Evolutionary conservation across 352 stramenopile species (phyloP), one percentile per base, ranked within the genome.

Genomic region (Globisporangium nodosum): DNA sequence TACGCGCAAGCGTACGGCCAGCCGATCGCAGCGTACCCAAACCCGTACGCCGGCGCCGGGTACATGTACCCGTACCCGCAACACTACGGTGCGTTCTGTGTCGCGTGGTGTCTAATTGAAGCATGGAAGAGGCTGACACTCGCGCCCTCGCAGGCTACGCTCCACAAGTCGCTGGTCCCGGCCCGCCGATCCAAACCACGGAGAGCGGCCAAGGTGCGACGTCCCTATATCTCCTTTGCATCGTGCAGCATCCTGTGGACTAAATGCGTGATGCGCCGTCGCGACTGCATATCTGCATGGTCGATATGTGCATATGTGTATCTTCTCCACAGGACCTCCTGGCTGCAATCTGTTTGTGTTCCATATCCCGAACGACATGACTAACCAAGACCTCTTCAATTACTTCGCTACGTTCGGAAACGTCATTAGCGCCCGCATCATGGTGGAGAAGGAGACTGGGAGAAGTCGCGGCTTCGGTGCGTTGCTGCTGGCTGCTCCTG

Each of bases 291-390:
- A 56, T 81, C 64, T 81, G 66, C 57, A 56, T 79, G 70, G 66
- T 74, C 61, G 56, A 76, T 76, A 58, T 74, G 56, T 79, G 67
- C 70, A 60, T 76, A 54, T 77, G 65, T 72, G n/a, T 43, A 3
- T 13, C 13, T 61, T 68, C 63, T 64, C 47, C 65, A 60, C 68
- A 94, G 92, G 93, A 67, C 94, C 94, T 54, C 90, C 94, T 81
- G 93, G 92, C 68, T 97, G 92, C 69, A 99, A 98, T 77, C 76
- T 99, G 24, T 99, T 98, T 85, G 92, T 99, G 59, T 99, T 99
- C 84, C 93, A 99, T 76, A 98, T 99, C 79, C 96, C 96, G 63
- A 98, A 98, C 86, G 88, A 98, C 68, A 98, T 98, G 75, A 97
- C 92, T 69, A 98, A 99, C 77, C 75, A 93, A 70, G 94, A 98